Base-by-base conservation (phyloP, 2,329 filamentous ascomycete species). In the Claviceps maximensis region DNA sequence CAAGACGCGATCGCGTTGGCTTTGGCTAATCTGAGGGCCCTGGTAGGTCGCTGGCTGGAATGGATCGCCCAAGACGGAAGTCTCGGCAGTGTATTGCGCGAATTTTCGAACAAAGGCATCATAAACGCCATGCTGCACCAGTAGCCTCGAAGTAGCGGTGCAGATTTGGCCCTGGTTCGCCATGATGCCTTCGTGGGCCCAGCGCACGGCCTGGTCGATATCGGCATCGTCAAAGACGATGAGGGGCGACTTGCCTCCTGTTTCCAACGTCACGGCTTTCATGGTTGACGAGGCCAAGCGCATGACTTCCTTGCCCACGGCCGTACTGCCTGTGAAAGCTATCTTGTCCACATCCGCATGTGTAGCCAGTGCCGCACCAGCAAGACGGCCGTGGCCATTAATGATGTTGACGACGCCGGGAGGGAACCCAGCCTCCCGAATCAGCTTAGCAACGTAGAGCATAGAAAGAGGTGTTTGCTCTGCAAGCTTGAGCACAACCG, bases 341-440 rank as follows among this genome's bases (percentile, higher is more conserved):
- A 88, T 73, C 70, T 87, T 87, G 62, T 85, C 80, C 27, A 88
- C 76, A 31, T 75, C 75, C 8, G 76, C 66, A 63, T 88, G 84
- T 47, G 73, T 69, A 1, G 79, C 82, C 19, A 88, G 72, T 1
- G 83, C 81, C 3, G 80, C 74, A 12, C 84, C 84, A 1, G 82
- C 79, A 50, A 79, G 78, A 41, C 72, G 71, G 13, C 84, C 84
- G 55, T 78, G 72, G 1, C 84, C 85, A 56, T 84, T 86, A 54
- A 87, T 61, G 56, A 89, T 75, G 64, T 88, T 88, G 58, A 88
- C 68, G 6, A 89, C 84, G 46, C 84, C 84, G 1, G 84, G 78
- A 8, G 84, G 85, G 63, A 88, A 87, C 0, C 85, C 84, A 23
- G 83, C 83, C 60, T 86, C 76, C 55, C 79, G 80, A 57, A 88